Evolutionary conservation across 345 rosid species (phyloP), one percentile per base, ranked within the genome.

Genomic region (Linum lewisii): DNA sequence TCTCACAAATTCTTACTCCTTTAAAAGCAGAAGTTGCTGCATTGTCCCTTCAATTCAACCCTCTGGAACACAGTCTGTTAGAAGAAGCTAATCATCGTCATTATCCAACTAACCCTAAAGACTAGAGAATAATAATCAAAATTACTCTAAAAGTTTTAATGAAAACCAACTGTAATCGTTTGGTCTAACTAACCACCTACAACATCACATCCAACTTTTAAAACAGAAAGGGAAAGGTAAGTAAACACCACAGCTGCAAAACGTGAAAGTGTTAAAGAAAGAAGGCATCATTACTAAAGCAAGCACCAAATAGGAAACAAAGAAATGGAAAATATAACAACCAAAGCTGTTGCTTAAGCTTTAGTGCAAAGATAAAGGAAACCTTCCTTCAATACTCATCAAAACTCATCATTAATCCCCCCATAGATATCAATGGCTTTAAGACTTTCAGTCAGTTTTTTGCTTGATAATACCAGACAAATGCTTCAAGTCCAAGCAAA

Each of bases 71-170:
- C 26, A 62, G 67, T 69, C 73, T 79, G 77, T 74, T 57, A 50
- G 65, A 74, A 79, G 77, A 78, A 70, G 77, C 70, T 49, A 78
- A 78, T 72, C 62, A 73, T 73, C 49, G 36, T 55, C 60, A 68
- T 64, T 68, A 76, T 69, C 81, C 73, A 82, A 78, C 81, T 63
- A 79, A 77, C 81, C 68, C 69, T 63, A 57, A 69, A 59, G 50
- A 82, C 50, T 72, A 79, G 47, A 11, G 47, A 42, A 16, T 42
- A 42, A 11, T 42, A 42, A 42, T 42, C 47, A 16, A 34, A n/a
- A 29, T 8, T 29, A 29, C 34, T 29, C 34, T 29, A 29, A 29
- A 42, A 16, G 47, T 42, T 42, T 42, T 16, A 11, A 42, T 42
- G 16, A 42, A 42, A 42, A 34, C 10, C 15, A 42, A 16, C 11